Base-by-base conservation (phyloP, 495 filamentous ascomycete species). In the Bryoglossum gracile region DNA sequence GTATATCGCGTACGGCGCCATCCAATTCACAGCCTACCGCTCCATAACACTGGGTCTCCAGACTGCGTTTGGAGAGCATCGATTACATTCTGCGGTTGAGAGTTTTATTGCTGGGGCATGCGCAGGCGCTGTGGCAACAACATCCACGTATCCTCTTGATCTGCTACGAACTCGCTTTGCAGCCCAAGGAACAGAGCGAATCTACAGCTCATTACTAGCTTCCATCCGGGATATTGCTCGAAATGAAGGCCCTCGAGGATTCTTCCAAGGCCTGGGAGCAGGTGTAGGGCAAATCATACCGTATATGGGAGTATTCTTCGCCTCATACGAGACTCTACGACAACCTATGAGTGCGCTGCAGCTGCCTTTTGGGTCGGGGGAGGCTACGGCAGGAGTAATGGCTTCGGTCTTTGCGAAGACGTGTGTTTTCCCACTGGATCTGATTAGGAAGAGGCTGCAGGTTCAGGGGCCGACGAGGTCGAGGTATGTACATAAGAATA, bases 281-380 rank as follows among this genome's bases (percentile, higher is more conserved):
- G 88, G 80, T 0, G 70, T 97, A 18, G 81, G 68, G 13, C 90
- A 95, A 67, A 86, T 98, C 30, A 79, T 96, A 16, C 92, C 92
- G 3, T 91, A 90, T 62, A 98, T 97, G 90, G 94, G 94, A 2
- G 62, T 94, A 3, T 97, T 98, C 68, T 98, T 98, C 68, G 78
- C 85, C 28, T 74, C 78, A 35, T 97, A 97, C 69, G 94, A 97
- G 65, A 64, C 73, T 17, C 62, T 88, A 33, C 72, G 84, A 10
- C 66, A 72, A 24, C 69, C 65, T 6, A 59, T 84, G 39, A 62
- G 64, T 0, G 37, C 48, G 4, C 60, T 86, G 26, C 70, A 82
- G 1, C 63, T 90, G 22, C 82, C 87, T 0, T 82, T 84, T 55
- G 84, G 88, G 8, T 82, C 78, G 6, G 81, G 84, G 8, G 86